These are phyloP conservation scores for Pseudogymnoascus sp. DNA, from an alignment of 2,329 filamentous ascomycete species.

Conservation along the genomic window DNA sequence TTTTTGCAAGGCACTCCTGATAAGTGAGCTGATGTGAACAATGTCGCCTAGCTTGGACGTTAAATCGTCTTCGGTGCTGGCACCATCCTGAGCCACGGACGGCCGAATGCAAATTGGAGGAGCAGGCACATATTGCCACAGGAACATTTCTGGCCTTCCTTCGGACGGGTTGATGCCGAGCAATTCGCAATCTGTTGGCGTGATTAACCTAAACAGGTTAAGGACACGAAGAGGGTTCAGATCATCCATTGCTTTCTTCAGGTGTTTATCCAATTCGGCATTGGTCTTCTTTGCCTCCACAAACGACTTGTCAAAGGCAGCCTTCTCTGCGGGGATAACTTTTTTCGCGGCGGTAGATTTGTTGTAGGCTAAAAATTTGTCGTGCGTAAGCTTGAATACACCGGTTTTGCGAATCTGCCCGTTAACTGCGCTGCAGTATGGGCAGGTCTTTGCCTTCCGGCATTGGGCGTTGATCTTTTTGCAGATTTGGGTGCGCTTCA, in stretches of 20 bases:
- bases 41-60: conserved; percentile 97
- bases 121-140: conserved; percentile 93
- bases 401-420: conserved; percentile 88
- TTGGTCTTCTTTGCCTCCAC: conserved; percentile 68
- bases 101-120: conserved; percentile 91
- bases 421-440: conserved; percentile 73
- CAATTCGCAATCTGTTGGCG: conserved; percentile 78
- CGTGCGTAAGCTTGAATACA: conserved; percentile 88
- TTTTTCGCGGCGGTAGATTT: conserved; percentile 83
- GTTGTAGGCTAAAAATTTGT: conserved; percentile 84
- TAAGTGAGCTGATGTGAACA: conserved; percentile 81
- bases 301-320: conserved; percentile 81
- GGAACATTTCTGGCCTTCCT: conserved; percentile 88
- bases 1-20: conserved; percentile 72
- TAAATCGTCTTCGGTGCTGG: conserved; percentile 92
- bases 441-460: conserved; percentile 75
- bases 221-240: conserved; percentile 82
- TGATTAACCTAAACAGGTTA: conserved; percentile 86
- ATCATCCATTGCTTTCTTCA: conserved; percentile 89
- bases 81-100: conserved; percentile 85
- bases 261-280: conserved; percentile 79
- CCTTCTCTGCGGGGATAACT: conserved; percentile 70
- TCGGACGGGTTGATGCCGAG: conserved; percentile 81
- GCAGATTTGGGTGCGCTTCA: conserved; percentile 72
- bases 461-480: conserved; percentile 88